These are phyloP conservation scores for Spathaspora sp. DNA, from an alignment of 805 yeast species.

Conservation along the genomic window DNA sequence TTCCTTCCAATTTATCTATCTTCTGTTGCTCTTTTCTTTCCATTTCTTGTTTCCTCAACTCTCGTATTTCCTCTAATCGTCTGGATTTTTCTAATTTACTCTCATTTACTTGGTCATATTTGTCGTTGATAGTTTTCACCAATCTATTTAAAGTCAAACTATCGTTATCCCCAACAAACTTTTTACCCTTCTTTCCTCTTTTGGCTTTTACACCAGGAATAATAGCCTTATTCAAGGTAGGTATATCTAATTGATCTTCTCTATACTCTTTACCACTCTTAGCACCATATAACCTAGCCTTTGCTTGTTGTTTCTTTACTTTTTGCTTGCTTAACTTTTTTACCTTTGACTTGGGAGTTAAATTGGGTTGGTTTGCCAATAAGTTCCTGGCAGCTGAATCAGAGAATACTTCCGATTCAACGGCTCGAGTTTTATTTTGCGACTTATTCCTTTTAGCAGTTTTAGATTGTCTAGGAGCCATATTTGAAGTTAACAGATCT, in stretches of 20 bases:
- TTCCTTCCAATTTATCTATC: conserved; percentile 64
- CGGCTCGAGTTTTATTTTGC: conserved; percentile 52
- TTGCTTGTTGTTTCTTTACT: conserved; percentile 64
- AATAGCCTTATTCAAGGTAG: conserved; percentile 76
- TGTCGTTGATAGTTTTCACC: conserved; percentile 77
- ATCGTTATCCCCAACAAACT: conserved; percentile 71
- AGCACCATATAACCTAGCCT: conserved; percentile 65
- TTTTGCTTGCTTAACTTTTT: conserved; percentile 46
- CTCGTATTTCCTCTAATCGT: conserved; percentile 86
- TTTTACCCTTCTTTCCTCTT: conserved; percentile 85
- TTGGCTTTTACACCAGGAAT: conserved; percentile 77
- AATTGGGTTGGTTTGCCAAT: conserved; percentile 53
- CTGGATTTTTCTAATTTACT: conserved; percentile 88
- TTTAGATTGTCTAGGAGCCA: conserved; percentile 60
- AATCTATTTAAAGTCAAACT: conserved; percentile 59
- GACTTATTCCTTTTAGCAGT: conserved; percentile 53
- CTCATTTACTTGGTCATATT: conserved; percentile 72
- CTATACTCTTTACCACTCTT: conserved; percentile 54
- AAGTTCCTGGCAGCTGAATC: conserved; percentile 71
- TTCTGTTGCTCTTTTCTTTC: conserved; percentile 78
- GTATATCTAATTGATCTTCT: conserved; percentile 78
- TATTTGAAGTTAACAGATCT: conserved; percentile 11
- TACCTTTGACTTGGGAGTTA: conserved; percentile 55
- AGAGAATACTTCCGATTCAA: conserved; percentile 62
- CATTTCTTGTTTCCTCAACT: conserved; percentile 78